Evolutionary conservation across 306 rosid genomes (phyloP), one percentile per base, ranked within the genome.

Genomic region (Glycyrrhiza uralensis): DNA sequence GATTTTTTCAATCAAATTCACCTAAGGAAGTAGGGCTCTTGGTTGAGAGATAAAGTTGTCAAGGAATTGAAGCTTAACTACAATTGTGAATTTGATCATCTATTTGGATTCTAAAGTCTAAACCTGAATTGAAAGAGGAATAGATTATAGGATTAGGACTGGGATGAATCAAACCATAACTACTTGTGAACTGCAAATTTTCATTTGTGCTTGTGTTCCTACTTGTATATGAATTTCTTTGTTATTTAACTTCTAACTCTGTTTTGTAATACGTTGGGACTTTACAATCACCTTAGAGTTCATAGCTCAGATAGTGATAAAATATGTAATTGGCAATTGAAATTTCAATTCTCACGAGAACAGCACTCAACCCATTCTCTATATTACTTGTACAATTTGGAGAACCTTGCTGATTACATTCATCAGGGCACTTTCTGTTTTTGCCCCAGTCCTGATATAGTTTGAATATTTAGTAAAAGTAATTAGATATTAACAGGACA

Each of bases 381-480:
- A 14, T 12, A 57, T 57, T 57, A 55, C 62, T 29, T n/a, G 42
- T 29, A 29, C 11, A 9, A 15, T 57, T 57, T 15, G 15, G 10
- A 59, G 66, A 24, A 59, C 44, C 44, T 17, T 17, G 13, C 6
- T 59, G 20, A 32, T 32, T 17, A 22, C 66, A 59, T 59, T 59
- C 45, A 33, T 23, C 42, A 18, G 7, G 36, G 24, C 52, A 52
- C 52, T 39, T 56, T 41, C 23, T 69, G 22, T 39, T 35, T 41
- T 7, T 9, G 19, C 18, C 28, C 5, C 2, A n/a, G 47, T 65
- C 63, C 47, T 35, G 7, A 45, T 47, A 69, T 22, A 64, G 35
- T 39, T 64, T 12, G 47, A 79, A 46, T 45, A 24, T 49, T 42
- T 35, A 67, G 49, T 9, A 26, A 49, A 66, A 60, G 64, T 47